Conservation (phyloP, 176 grass and related monocot genomes). For the Triticum dicoccoides region DNA sequence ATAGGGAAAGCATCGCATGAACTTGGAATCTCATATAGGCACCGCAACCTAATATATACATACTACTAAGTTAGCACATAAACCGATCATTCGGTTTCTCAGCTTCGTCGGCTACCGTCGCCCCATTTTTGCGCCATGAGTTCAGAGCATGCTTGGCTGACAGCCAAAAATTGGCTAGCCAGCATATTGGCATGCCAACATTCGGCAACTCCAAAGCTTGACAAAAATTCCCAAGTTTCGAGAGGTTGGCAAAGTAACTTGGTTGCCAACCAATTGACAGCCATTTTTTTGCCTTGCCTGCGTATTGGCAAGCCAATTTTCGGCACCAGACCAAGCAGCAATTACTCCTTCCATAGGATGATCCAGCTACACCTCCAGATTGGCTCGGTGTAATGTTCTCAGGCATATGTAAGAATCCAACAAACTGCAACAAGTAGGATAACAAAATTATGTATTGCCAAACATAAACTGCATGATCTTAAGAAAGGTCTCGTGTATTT, state of each 20-base stretch:
- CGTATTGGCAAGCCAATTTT: neutral
- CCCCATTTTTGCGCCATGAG: conserved; percentile 28
- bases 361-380: neutral
- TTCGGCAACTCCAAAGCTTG: neutral
- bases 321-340: neutral
- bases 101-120: conserved; percentile 28
- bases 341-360: neutral
- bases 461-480: neutral
- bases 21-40: neutral
- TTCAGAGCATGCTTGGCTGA: neutral
- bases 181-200: neutral
- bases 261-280: neutral
- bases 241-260: neutral
- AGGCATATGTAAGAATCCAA: neutral
- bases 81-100: no score
- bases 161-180: neutral
- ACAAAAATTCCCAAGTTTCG: neutral
- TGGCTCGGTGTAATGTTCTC: no score
- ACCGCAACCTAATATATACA: no score
- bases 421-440: neutral
- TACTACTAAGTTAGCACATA: no score
- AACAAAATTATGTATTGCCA: neutral
- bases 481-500: neutral
- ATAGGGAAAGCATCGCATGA: neutral
- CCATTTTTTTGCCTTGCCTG: neutral